phyloP scores from a whole-genome alignment of 768 basidiomycete genomes.

The Tricholoma flavovirens region DNA sequence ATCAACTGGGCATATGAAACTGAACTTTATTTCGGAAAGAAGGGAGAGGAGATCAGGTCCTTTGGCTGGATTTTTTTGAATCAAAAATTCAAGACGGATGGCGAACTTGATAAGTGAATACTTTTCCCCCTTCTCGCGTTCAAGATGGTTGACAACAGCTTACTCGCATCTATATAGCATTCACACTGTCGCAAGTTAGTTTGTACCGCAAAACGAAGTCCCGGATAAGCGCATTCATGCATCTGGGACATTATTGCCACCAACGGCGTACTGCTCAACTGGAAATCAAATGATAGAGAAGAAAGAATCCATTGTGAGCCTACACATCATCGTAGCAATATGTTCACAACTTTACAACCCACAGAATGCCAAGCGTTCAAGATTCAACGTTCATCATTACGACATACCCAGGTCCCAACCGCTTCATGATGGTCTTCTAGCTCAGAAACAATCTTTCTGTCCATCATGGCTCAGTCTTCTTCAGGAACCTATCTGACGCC shows the following conservation, averaged over 20 bases:
- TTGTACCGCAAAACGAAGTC: no score
- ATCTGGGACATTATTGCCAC: no score
- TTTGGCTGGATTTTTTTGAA: conserved; percentile 62
- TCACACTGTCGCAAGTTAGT: background rate
- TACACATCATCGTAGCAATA: background rate
- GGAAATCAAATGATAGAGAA: background rate
- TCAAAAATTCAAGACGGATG: conserved; percentile 9
- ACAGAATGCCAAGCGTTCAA: background rate
- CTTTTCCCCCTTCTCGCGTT: background rate
- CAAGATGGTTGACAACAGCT: no score
- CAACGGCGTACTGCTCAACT: no score
- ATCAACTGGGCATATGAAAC: conserved; percentile 65
- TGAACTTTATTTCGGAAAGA: conserved; percentile 52
- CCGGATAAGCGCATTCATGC: background rate
- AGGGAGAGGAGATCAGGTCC: conserved; percentile 49
- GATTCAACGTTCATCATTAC: background rate
- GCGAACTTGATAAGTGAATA: no score
- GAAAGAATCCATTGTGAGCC: background rate
- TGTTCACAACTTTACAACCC: background rate
- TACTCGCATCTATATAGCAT: background rate
- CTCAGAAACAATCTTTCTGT: background rate
- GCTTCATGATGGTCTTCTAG: background rate
- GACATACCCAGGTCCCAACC: background rate
- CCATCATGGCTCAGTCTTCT: background rate
- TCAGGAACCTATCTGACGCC: background rate